Base-by-base conservation (phyloP, 257 asterid genomes). In the Solanum chmielewskii region DNA sequence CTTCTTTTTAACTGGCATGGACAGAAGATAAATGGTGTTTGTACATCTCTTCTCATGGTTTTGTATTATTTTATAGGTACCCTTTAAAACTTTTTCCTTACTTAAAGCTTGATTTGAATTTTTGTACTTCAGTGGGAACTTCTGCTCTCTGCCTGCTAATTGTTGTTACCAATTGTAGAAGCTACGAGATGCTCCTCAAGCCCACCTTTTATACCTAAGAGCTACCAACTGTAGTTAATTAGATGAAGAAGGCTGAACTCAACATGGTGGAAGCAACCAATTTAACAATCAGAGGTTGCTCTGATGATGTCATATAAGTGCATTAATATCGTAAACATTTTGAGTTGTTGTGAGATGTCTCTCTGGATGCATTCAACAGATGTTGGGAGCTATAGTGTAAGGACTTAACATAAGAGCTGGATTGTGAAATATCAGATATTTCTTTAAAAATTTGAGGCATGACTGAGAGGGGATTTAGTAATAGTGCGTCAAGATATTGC, bases 1-100 rank as follows among this genome's bases (percentile, higher is more conserved):
- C 89, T 95, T 91, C 92, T 95, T 85, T 94, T 94, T 86, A 88
- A 88, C 89, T 93, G 98, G 99, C 90, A 89, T 85, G 91, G 93
- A 86, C 93, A 88, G 42, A 89, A 87, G 84, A 87, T 83, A 35
- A 85, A 88, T 82, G 92, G 86, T 71, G 90, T 84, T 89, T 89
- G 86, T 75, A 91, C 97, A 87, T 92, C 96, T 81, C 92, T 95
- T 83, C 92, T 95, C 75, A 92, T 95, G 88, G 88, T 95, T 82
- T 56, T 93, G 76, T 94, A 95, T 88, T 97, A 94, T 86, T 92
- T 97, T 89, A 90, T 95, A 91, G 99, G 99, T 95, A 93, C 3
- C 2, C 87, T 23, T 33, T 35, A 35, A 15, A 47, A 33, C 89
- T 85, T 84, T 84, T 77, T 81, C 70, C 62, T 33, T 37, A 41